phyloP scores from a whole-genome alignment of 139 green algal genomes.

The Eudorina sp. region DNA sequence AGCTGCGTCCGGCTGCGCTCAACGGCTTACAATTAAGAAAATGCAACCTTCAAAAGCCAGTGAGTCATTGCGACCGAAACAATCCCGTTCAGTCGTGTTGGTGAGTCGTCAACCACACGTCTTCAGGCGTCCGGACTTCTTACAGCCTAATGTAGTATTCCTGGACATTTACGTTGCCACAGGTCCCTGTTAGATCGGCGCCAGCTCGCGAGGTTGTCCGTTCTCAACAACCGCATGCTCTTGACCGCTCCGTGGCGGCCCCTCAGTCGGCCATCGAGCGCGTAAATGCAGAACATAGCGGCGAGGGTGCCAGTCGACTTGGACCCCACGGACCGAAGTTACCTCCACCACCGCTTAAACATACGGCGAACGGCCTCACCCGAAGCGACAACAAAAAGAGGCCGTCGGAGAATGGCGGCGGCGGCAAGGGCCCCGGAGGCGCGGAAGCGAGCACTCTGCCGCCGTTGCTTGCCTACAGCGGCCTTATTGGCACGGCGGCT shows the following conservation, averaged over 20 bases:
- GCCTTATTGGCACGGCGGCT: constrained; percentile 2
- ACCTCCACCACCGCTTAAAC: not conserved
- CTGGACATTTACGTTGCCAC: too few relatives aligned
- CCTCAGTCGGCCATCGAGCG: not conserved
- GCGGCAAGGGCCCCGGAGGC: not conserved
- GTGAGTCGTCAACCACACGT: not conserved
- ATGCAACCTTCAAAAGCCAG: too few relatives aligned
- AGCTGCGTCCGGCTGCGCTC: too few relatives aligned
- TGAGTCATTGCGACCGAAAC: too few relatives aligned
- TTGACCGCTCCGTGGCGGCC: not conserved
- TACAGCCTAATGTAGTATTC: too few relatives aligned
- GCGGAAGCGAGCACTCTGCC: not conserved
- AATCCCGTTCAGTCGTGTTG: too few relatives aligned
- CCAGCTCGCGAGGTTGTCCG: not conserved
- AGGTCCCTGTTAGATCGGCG: not conserved
- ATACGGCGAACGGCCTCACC: too few relatives aligned
- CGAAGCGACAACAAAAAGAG: too few relatives aligned
- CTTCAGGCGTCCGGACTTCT: too few relatives aligned
- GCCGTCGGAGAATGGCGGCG: too few relatives aligned
- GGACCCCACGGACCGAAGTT: constrained; percentile 18
- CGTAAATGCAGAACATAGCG: not conserved
- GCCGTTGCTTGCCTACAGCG: not conserved
- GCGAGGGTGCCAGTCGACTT: not conserved
- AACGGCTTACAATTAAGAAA: too few relatives aligned
- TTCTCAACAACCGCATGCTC: not conserved